phyloP scores from a whole-genome alignment of 129 eudicot species.

The Flaveria linearis region DNA sequence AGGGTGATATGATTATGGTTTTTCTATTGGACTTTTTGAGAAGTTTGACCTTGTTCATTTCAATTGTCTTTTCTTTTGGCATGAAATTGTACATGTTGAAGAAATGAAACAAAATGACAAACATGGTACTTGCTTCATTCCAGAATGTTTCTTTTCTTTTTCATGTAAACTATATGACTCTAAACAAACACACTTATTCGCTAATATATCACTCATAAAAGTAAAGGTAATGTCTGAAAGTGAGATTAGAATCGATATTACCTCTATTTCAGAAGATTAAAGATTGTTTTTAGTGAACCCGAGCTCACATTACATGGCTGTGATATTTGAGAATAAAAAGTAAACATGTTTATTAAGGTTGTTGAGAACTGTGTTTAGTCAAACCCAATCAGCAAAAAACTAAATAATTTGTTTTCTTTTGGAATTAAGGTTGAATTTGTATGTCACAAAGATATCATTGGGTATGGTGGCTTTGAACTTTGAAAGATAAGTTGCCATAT shows the following conservation, averaged over 20 bases:
- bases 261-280: no score
- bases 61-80: constrained; percentile 36
- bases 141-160: constrained; percentile 21
- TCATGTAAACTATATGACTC: constrained; percentile 10
- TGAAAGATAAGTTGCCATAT: constrained; percentile 26
- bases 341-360: constrained; percentile 9
- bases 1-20: constrained; percentile 26
- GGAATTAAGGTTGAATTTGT: no score
- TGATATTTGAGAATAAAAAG: no score
- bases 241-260: no score
- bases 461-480: constrained; percentile 2
- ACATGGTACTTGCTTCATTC: constrained; percentile 32
- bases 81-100: constrained; percentile 11
- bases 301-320: no score
- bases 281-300: no score
- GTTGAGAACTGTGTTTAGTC: constrained; percentile 27
- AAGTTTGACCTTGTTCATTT: constrained; percentile 39
- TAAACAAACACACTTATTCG: not conserved
- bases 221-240: not conserved
- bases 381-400: constrained; percentile 21
- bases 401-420: not conserved
- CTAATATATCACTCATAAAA: not conserved
- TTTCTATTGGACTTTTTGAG: constrained; percentile 21
- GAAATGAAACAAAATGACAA: constrained; percentile 36
- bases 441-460: not conserved